These are phyloP conservation scores for Spizellomyces punctatus DNA, from an alignment of 192 early-diverging fungal genomes.

Conservation along the genomic window DNA sequence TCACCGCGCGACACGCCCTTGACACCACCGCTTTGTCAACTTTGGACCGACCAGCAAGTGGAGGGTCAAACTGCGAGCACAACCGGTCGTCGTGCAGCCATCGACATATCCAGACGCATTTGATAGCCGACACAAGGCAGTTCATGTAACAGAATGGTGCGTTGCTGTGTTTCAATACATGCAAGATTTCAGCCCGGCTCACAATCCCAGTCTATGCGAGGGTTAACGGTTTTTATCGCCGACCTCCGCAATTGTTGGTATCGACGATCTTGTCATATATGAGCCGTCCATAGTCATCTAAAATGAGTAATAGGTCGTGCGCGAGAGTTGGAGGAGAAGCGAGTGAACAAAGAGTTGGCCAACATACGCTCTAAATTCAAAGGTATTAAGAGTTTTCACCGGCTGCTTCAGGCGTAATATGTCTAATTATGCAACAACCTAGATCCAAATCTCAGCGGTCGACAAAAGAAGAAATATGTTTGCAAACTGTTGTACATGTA, in stretches of 20 bases:
- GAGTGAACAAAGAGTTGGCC: slow-evolving; percentile 99
- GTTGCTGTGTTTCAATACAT: too few relatives aligned
- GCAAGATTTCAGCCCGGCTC: too few relatives aligned
- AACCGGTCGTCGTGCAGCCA: too few relatives aligned
- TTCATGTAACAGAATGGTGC: not conserved
- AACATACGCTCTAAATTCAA: slow-evolving; percentile 99
- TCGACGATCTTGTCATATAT: not conserved
- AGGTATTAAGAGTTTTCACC: slow-evolving; percentile 56
- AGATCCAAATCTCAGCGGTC: slow-evolving; percentile 92
- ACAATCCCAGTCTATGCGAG: slow-evolving; percentile 70
- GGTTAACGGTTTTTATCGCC: slow-evolving; percentile 93
- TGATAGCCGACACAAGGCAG: slow-evolving; percentile 3
- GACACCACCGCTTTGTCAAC: too few relatives aligned
- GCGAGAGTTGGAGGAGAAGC: slow-evolving; percentile 94
- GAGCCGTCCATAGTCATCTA: not conserved
- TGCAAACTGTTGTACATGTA: slow-evolving; percentile 99
- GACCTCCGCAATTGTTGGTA: slow-evolving; percentile 96
- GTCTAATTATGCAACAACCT: not conserved
- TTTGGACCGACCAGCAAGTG: too few relatives aligned
- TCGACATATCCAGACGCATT: too few relatives aligned
- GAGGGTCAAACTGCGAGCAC: too few relatives aligned
- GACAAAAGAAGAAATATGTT: slow-evolving; percentile 99
- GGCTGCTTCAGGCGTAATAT: not conserved
- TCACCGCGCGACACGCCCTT: too few relatives aligned
- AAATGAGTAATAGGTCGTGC: slow-evolving; percentile 73